phyloP scores from a whole-genome alignment of 139 green algal species.

The Volvox africanus region DNA sequence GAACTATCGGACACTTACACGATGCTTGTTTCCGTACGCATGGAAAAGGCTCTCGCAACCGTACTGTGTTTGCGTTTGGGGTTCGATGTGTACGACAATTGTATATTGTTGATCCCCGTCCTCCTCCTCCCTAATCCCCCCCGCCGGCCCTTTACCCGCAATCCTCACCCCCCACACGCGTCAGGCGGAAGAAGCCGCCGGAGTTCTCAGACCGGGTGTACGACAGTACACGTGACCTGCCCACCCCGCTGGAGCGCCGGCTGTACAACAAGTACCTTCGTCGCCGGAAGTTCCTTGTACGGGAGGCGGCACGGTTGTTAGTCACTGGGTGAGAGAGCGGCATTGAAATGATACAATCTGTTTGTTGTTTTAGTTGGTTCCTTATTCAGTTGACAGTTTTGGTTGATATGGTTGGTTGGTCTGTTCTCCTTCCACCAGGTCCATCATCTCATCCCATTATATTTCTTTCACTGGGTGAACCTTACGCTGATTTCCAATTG shows the following conservation, averaged over 20 bases:
- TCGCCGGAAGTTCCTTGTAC: conserved; percentile 41
- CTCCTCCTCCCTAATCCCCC: background rate
- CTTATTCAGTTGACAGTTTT: background rate
- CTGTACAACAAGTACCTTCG: conserved; percentile 66
- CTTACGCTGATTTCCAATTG: no score
- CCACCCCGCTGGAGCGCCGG: conserved; percentile 65
- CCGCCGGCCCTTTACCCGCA: background rate
- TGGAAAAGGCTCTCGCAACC: no score
- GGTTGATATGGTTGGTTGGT: no score
- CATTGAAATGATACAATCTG: no score
- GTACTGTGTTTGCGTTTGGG: no score
- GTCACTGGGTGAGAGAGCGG: conserved; percentile 19
- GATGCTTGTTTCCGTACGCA: no score
- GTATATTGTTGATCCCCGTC: background rate
- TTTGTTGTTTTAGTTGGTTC: background rate
- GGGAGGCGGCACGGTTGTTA: conserved; percentile 59
- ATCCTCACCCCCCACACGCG: background rate
- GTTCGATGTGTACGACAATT: no score
- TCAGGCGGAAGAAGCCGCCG: conserved; percentile 50
- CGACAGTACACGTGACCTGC: conserved; percentile 61
- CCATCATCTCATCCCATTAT: no score
- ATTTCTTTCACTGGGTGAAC: no score
- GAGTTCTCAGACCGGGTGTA: conserved; percentile 72
- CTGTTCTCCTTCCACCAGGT: no score
- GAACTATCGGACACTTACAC: no score